These are phyloP conservation scores for Astraeus odoratus DNA, from an alignment of 768 basidiomycete species.

Conservation along the genomic window DNA sequence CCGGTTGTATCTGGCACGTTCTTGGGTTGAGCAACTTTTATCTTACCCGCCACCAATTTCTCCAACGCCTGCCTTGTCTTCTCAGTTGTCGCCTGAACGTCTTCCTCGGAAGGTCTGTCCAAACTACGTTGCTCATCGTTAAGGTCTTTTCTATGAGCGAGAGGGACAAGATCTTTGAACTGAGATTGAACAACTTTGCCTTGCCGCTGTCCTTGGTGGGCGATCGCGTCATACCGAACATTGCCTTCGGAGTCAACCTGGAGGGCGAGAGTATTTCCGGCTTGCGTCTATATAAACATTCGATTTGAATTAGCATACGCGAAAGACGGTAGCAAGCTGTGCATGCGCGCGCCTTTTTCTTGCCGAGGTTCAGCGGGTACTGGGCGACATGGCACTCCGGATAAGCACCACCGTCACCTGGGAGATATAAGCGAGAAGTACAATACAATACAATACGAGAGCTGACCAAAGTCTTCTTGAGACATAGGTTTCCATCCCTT, in stretches of 20 bases:
- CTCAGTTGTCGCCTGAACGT: slow-evolving; percentile 86
- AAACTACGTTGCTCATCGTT: slow-evolving; percentile 64
- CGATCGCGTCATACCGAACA: slow-evolving; percentile 95
- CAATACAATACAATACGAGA: slow-evolving; percentile 5
- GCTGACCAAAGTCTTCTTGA: slow-evolving; percentile 79
- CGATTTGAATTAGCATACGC: slow-evolving; percentile 1
- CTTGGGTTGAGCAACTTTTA: slow-evolving; percentile 98
- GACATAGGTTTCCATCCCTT: slow-evolving; percentile 78
- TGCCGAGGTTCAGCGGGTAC: slow-evolving; percentile 92
- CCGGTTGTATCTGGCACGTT: slow-evolving; percentile 82
- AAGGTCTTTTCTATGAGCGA: slow-evolving; percentile 83
- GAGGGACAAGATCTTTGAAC: slow-evolving; percentile 95
- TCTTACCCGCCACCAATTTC: slow-evolving; percentile 89
- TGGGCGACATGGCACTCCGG: slow-evolving; percentile 97
- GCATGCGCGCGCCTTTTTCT: slow-evolving; percentile 69
- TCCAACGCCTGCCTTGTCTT: slow-evolving; percentile 88
- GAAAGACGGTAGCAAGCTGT: not conserved
- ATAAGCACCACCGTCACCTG: slow-evolving; percentile 81
- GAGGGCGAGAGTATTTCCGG: slow-evolving; percentile 91
- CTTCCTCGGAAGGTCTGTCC: slow-evolving; percentile 93
- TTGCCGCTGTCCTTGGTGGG: slow-evolving; percentile 85
- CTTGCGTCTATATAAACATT: slow-evolving; percentile 52
- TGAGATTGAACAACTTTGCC: slow-evolving; percentile 89
- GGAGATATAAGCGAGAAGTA: slow-evolving; percentile 1
- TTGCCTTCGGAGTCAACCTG: slow-evolving; percentile 97